Base-by-base conservation (phyloP, 176 grass and related monocot species). In the Phoenix roebelenii region DNA sequence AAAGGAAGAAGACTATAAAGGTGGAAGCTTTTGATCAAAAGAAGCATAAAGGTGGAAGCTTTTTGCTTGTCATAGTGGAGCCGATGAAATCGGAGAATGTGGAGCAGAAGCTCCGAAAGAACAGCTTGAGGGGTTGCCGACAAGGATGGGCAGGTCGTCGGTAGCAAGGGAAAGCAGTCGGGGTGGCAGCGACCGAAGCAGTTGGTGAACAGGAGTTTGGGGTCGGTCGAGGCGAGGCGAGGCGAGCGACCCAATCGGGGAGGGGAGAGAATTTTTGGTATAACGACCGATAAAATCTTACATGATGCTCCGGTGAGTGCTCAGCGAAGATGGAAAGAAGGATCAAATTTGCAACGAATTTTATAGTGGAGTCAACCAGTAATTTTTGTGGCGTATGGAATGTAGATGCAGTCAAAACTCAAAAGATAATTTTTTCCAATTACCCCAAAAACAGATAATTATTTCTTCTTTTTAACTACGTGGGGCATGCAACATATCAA, bases 131-230 rank as follows among this genome's bases (percentile, higher is more conserved):
- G 61, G 69, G 60, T 66, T 96, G 57, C 52, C 80, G 6, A 57
- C 57, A 35, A 90, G 60, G 49, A 96, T 83, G 5, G 74, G 72
- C 53, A 90, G 80, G 19, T 90, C 77, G 35, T 90, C 80, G n/a
- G 84, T 76, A 15, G 86, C 80, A 73, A 90, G 85, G 26, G 83
- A 84, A 90, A 71, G 63, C 80, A 96, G 6, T 84, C 85, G 3
- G 76, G 71, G 59, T 73, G 86, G 2, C 60, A 57, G 0, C n/a
- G 15, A 0, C 86, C 80, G 3, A 74, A 61, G 0, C 76, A 29
- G 70, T 87, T 77, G 15, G 77, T 84, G 80, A 96, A 96, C 61
- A 90, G 68, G 66, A 90, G 73, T 65, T 96, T 65, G 6, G 75
- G 86, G 52, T 87, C 86, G 22, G 25, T 35, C 5, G 62, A 57